Evolutionary conservation across 768 basidiomycete genomes (phyloP).

Genomic region (Trametes cingulata): DNA sequence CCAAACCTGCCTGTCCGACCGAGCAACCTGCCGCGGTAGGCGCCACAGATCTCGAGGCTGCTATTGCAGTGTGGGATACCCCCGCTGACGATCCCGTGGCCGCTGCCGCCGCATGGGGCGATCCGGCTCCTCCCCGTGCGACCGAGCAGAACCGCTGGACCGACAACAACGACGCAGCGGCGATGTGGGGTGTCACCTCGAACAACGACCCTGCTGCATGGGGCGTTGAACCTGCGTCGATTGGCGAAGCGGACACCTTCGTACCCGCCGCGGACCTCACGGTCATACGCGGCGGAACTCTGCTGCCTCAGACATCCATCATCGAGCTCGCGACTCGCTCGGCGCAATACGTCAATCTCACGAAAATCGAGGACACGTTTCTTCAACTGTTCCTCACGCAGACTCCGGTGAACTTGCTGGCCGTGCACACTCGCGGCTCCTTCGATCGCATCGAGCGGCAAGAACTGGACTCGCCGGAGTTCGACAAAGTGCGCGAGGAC

Average conservation of each 20-base stretch:
- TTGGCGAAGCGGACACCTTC: neutral
- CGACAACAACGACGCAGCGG: neutral
- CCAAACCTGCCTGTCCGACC: neutral
- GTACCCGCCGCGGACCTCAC: constrained; percentile 21
- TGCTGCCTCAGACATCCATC: constrained; percentile 38
- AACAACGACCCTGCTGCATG: neutral
- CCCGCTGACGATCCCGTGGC: neutral
- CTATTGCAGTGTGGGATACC: neutral
- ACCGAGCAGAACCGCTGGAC: neutral
- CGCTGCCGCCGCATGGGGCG: neutral
- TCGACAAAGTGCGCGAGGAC: constrained; percentile 25
- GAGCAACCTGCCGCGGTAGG: neutral
- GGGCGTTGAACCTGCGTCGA: neutral
- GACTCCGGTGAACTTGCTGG: constrained; percentile 60
- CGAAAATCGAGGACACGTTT: constrained; percentile 59
- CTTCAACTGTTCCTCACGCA: constrained; percentile 73
- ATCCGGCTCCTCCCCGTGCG: neutral
- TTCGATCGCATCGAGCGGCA: constrained; percentile 54
- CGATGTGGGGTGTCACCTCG: neutral
- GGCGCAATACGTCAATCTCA: constrained; percentile 6
- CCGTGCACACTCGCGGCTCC: constrained; percentile 52
- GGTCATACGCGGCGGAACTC: constrained; percentile 27
- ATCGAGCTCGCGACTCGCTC: constrained; percentile 34
- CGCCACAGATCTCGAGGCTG: neutral
- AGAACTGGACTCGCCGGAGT: constrained; percentile 28